Evolutionary conservation across 495 filamentous ascomycete genomes (phyloP), one percentile per base, ranked within the genome.

Genomic region (Aspergillus bertholletiae): DNA sequence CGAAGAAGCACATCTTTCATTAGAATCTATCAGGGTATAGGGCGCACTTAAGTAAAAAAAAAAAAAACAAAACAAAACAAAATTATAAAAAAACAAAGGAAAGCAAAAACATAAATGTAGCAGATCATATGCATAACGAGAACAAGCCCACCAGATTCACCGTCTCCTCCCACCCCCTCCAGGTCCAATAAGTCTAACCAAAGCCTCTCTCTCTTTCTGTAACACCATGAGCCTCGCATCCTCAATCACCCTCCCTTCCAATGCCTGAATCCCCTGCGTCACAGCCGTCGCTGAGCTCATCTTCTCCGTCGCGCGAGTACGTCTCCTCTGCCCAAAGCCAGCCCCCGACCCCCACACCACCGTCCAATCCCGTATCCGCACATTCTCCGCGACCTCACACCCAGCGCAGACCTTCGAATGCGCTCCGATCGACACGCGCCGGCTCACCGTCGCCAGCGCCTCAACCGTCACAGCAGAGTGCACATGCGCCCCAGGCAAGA

Each of bases 211-310:
- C 65, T 78, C 75, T 60, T 65, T 75, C 54, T 70, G 58, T 50
- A 78, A 60, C 24, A 71, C 73, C 63, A 74, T 62, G 64, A 78
- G 61, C 56, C 75, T 67, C 51, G 75, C 75, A 65, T 76, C 75
- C 57, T 78, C 75, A 59, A 76, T 68, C 11, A 69, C 54, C 54
- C 66, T 69, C 5, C 69, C 71, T 49, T 69, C 66, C 32, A 66
- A 59, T 41, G 58, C 62, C 35, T 55, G 59, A 9, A 60, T 57
- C 22, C 56, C 53, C 58, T 65, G 54, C 22, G 39, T 40, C 54
- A 57, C 59, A 40, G 59, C 50, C 56, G 34, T 47, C 8, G 30
- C 52, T 23, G 37, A 45, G 58, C 52, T 49, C 20, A 46, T 39
- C 43, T 61, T 70, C 18, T 58, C 63, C 21, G 55, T 60, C 26